Conservation (phyloP, 2,329 filamentous ascomycete species). For the Scedosporium minutisporum region DNA sequence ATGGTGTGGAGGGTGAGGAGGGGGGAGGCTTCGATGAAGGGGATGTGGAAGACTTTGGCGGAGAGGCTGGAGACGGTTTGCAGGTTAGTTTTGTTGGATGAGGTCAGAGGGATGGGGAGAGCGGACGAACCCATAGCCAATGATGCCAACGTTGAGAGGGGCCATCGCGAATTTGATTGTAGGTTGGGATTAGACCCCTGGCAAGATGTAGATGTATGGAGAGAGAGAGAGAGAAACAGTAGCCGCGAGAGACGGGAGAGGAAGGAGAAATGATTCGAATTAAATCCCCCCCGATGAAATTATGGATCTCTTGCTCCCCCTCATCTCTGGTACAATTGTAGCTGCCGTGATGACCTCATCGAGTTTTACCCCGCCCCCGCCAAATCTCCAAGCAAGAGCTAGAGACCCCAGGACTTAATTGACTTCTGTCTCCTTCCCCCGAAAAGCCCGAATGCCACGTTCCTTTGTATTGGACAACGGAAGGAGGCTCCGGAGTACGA, state of each 20-base stretch:
- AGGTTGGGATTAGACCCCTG: not conserved
- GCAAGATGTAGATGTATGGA: not conserved
- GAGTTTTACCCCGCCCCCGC: no score
- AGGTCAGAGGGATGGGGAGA: not conserved
- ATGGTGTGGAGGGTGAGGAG: slow-evolving; percentile 62
- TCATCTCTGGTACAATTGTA: no score
- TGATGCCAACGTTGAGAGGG: slow-evolving; percentile 38
- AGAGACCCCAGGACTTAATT: no score
- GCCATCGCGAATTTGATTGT: not conserved
- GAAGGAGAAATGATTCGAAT: not conserved
- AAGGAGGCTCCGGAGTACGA: not conserved
- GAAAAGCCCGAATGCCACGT: no score
- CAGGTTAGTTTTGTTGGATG: slow-evolving; percentile 10
- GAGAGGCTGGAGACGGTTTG: slow-evolving; percentile 31
- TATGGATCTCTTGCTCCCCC: no score
- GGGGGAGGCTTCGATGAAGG: slow-evolving; percentile 57
- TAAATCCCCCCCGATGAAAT: no score
- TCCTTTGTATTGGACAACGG: no score
- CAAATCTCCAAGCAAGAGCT: no score
- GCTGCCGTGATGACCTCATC: no score
- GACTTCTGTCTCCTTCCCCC: no score
- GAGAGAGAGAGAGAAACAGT: no score
- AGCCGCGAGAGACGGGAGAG: not conserved
- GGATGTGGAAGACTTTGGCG: slow-evolving; percentile 78
- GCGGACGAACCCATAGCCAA: slow-evolving; percentile 39